These are phyloP conservation scores for Phlebiopsis flavidoalba DNA, from an alignment of 768 basidiomycete species.

Conservation along the genomic window DNA sequence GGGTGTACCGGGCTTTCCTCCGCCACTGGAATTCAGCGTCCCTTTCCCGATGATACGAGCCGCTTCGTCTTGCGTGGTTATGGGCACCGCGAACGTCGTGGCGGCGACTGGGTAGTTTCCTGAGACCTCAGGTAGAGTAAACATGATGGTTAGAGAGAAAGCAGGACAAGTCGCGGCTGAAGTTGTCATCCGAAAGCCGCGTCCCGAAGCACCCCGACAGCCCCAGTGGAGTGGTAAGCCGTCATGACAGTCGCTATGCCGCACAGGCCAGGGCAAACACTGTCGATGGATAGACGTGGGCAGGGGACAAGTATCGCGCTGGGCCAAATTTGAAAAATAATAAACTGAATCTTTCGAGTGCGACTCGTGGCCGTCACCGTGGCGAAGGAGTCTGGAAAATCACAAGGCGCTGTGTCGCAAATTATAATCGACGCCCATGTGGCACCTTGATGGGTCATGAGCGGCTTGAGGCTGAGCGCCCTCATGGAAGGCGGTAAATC, in stretches of 20 bases:
- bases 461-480: no score
- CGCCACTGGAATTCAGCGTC: conserved; percentile 27
- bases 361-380: no score
- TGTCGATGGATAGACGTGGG: no score
- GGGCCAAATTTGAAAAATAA: no score
- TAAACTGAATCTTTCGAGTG: no score
- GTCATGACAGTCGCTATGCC: not conserved
- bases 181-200: not conserved
- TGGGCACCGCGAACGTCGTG: conserved; percentile 48
- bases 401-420: no score
- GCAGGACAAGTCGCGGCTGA: not conserved
- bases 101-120: conserved; percentile 58
- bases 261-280: no score
- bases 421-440: no score
- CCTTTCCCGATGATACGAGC: conserved; percentile 35
- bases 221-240: not conserved
- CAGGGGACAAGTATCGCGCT: no score
- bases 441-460: no score
- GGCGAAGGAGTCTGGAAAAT: no score
- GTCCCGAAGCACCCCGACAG: not conserved
- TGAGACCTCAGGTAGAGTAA: conserved; percentile 36
- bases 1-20: conserved; percentile 24
- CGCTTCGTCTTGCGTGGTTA: conserved; percentile 22
- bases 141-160: conserved; percentile 23
- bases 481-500: no score